A percentile compares a stretch with the other conserved stretches of the same genome.
Conservation (phyloP, 2,329 filamentous ascomycete genomes). For the Acrocalymma vagum region DNA sequence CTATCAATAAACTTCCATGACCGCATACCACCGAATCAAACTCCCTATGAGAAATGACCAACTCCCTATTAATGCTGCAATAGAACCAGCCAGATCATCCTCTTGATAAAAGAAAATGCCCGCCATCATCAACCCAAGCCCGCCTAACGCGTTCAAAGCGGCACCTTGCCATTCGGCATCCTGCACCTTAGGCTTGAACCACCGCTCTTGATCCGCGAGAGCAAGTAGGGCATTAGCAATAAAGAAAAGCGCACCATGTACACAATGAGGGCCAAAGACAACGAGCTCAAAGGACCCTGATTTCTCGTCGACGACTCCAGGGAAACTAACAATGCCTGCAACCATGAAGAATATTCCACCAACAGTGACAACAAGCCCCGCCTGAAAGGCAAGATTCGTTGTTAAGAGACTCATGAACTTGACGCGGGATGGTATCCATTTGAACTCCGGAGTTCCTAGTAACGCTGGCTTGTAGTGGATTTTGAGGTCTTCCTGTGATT, state of each 20-base stretch:
- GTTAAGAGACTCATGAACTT: conserved; percentile 27
- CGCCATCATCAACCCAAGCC: conserved; percentile 37
- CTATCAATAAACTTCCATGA: conserved; percentile 27
- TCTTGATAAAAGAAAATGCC: conserved; percentile 31
- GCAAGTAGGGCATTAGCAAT: conserved; percentile 37
- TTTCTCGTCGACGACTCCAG: conserved; percentile 28
- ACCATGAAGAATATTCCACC: conserved; percentile 41
- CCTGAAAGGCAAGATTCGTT: conserved; percentile 35
- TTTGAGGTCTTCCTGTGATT: conserved; percentile 9
- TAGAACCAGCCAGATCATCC: conserved; percentile 18
- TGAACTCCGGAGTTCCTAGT: conserved; percentile 30
- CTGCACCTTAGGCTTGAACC: conserved; percentile 31
- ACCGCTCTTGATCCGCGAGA: conserved; percentile 30
- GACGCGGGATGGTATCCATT: conserved; percentile 26
- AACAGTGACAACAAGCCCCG: conserved; percentile 37
- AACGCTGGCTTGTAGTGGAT: conserved; percentile 32
- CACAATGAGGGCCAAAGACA: conserved; percentile 34
- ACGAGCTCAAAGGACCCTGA: conserved; percentile 19
- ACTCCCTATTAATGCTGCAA: conserved; percentile 31
- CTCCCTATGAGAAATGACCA: conserved; percentile 37
- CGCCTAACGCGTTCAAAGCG: conserved; percentile 32
- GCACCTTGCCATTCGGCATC: conserved; percentile 37
- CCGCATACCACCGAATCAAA: conserved; percentile 32
- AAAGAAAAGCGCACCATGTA: conserved; percentile 34
- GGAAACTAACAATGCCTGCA: conserved; percentile 36